phyloP scores from a whole-genome alignment of 192 early-diverging fungal genomes.

The Coemansia sp. region DNA sequence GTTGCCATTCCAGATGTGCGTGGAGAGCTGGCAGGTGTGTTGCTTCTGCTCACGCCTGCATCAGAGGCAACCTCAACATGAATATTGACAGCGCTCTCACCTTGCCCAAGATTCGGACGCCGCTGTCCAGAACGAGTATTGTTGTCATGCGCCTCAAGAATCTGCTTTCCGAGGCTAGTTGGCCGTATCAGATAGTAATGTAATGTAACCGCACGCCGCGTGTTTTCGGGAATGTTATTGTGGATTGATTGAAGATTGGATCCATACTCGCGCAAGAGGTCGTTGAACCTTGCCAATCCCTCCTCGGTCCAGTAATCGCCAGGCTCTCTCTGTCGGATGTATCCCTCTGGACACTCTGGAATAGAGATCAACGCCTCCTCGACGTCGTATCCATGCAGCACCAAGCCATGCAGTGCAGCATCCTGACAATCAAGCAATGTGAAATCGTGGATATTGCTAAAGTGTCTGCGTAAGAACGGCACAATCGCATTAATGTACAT shows the following conservation, averaged over 20 bases:
- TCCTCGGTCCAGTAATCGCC: constrained; percentile 60
- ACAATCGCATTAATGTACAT: constrained; percentile 52
- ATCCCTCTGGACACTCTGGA: constrained; percentile 36
- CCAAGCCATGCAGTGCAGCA: constrained; percentile 59
- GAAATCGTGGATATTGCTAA: constrained; percentile 37
- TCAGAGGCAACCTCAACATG: constrained; percentile 43
- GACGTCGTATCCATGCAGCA: constrained; percentile 56
- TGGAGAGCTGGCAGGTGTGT: constrained; percentile 43
- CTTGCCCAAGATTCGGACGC: constrained; percentile 42
- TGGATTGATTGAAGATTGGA: constrained; percentile 65
- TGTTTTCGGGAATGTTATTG: constrained; percentile 52
- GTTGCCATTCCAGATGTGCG: constrained; percentile 16
- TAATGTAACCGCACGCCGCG: constrained; percentile 59
- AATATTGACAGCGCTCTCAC: constrained; percentile 33
- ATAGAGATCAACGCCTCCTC: constrained; percentile 61
- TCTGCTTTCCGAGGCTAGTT: constrained; percentile 60
- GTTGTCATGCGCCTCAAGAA: constrained; percentile 64
- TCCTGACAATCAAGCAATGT: constrained; percentile 66
- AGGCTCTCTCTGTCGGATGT: constrained; percentile 56
- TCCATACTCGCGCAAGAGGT: constrained; percentile 62
- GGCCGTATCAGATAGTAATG: constrained; percentile 64
- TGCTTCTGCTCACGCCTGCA: constrained; percentile 24
- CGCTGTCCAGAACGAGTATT: constrained; percentile 49
- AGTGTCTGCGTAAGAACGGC: constrained; percentile 44
- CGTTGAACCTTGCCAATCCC: constrained; percentile 62